Base-by-base conservation (phyloP, 306 rosid genomes). In the Quercus dentata region DNA sequence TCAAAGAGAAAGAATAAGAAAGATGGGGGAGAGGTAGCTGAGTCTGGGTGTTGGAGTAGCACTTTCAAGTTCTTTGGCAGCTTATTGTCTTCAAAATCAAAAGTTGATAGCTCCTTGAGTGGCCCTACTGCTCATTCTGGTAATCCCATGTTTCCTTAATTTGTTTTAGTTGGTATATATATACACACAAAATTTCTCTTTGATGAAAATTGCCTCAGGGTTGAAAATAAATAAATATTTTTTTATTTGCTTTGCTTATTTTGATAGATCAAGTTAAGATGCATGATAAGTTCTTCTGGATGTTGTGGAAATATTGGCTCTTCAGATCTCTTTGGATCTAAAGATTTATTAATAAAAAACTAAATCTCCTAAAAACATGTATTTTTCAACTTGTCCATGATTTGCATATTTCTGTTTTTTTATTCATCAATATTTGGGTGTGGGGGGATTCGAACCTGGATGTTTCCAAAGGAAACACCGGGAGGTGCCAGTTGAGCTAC, bases 41-140 rank as follows among this genome's bases (percentile, higher is more conserved):
- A 84, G 82, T 81, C 88, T 85, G 88, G 91, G 15, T 87, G 97
- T 81, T 88, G 93, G 84, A 81, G 73, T 85, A 90, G 4, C 5
- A 33, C 79, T 90, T 84, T 89, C 81, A 89, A 79, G 83, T 85
- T 88, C 80, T 82, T 87, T 56, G 81, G 97, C 31, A 86, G 85
- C 49, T 93, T 95, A 82, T 80, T 91, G 83, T 90, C 94, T 88
- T 93, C 99, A 62, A 91, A 88, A 88, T 89, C 99, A 83, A 91
- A 91, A 82, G 92, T 91, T 87, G 92, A 90, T 79, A 88, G 76
- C 88, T 83, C 93, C 87, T 81, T 88, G 65, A 85, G 86, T 79
- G 92, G 85, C 76, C 81, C 97, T 68, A 82, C 57, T 82, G 70
- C 85, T 23, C 85, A 82, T 73, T 85, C 76, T 84, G 97, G 99